These are phyloP conservation scores for Penicillium freii DNA, from an alignment of 2,329 filamentous ascomycete species.

Conservation along the genomic window DNA sequence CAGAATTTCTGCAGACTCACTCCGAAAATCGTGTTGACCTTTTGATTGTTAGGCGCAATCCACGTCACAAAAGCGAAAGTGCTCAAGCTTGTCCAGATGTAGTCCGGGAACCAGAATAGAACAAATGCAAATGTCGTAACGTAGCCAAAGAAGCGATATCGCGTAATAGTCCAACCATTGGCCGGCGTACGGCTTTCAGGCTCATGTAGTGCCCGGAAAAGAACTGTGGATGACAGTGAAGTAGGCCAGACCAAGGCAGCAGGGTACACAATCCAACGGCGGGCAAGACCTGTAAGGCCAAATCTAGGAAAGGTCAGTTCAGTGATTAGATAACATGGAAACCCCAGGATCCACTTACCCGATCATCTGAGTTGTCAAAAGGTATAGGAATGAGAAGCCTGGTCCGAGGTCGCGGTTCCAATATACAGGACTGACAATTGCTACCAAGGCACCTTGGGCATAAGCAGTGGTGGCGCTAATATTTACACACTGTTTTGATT, in stretches of 20 bases:
- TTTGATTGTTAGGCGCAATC: slow-evolving; percentile 46
- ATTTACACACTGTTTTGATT: slow-evolving; percentile 26
- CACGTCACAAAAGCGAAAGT: slow-evolving; percentile 49
- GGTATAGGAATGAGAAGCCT: slow-evolving; percentile 35
- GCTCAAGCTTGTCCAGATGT: slow-evolving; percentile 50
- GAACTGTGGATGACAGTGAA: slow-evolving; percentile 22
- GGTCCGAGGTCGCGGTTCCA: slow-evolving; percentile 36
- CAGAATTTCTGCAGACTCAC: slow-evolving; percentile 1
- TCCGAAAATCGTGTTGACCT: slow-evolving; percentile 29
- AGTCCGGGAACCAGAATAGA: slow-evolving; percentile 53
- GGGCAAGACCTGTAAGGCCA: slow-evolving; percentile 21
- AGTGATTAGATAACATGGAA: not conserved
- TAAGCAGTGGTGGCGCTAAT: slow-evolving; percentile 30
- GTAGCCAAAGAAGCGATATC: slow-evolving; percentile 23
- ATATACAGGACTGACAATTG: slow-evolving; percentile 36
- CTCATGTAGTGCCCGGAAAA: slow-evolving; percentile 23
- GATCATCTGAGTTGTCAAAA: slow-evolving; percentile 34
- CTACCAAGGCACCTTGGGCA: slow-evolving; percentile 30
- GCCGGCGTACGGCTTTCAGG: slow-evolving; percentile 13
- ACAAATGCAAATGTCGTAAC: slow-evolving; percentile 18
- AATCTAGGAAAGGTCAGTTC: slow-evolving; percentile 11
- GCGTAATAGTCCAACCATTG: slow-evolving; percentile 21
- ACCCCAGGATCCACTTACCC: slow-evolving; percentile 13
- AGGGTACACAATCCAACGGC: slow-evolving; percentile 25
- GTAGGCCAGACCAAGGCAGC: slow-evolving; percentile 23